These are phyloP conservation scores for Periconia sp. DNA, from an alignment of 2,329 filamentous ascomycete genomes.

Conservation along the genomic window DNA sequence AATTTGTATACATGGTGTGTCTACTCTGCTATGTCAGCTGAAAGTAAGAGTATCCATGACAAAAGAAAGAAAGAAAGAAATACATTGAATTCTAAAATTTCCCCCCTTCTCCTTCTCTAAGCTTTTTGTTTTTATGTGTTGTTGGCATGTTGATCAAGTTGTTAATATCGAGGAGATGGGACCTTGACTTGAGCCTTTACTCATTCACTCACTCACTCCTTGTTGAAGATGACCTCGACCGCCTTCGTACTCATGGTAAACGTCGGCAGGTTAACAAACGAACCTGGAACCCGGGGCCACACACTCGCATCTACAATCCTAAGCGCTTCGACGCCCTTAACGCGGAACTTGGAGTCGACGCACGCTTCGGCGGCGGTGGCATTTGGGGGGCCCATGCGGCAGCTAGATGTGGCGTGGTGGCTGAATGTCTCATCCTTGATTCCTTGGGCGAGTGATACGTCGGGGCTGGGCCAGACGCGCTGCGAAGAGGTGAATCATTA, in stretches of 20 bases:
- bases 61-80: too few relatives aligned
- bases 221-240: background rate
- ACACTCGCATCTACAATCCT: slow-evolving; percentile 64
- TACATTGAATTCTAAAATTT: too few relatives aligned
- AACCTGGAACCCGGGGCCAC: slow-evolving; percentile 56
- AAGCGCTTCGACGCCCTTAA: slow-evolving; percentile 56
- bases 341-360: slow-evolving; percentile 59
- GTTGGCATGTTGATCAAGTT: too few relatives aligned
- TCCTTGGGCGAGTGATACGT: background rate
- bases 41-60: too few relatives aligned
- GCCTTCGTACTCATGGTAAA: slow-evolving; percentile 33
- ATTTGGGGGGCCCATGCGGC: slow-evolving; percentile 54
- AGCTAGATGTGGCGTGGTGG: slow-evolving; percentile 59
- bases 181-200: too few relatives aligned
- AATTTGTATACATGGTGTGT: too few relatives aligned
- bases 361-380: slow-evolving; percentile 50
- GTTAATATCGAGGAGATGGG: too few relatives aligned
- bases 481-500: too few relatives aligned
- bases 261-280: slow-evolving; percentile 52
- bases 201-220: too few relatives aligned
- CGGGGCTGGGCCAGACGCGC: background rate
- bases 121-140: too few relatives aligned
- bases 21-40: too few relatives aligned
- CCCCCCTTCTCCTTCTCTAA: too few relatives aligned
- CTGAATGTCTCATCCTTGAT: slow-evolving; percentile 42